phyloP scores from a whole-genome alignment of 2,329 filamentous ascomycete genomes.

The Microcera coccophila region DNA sequence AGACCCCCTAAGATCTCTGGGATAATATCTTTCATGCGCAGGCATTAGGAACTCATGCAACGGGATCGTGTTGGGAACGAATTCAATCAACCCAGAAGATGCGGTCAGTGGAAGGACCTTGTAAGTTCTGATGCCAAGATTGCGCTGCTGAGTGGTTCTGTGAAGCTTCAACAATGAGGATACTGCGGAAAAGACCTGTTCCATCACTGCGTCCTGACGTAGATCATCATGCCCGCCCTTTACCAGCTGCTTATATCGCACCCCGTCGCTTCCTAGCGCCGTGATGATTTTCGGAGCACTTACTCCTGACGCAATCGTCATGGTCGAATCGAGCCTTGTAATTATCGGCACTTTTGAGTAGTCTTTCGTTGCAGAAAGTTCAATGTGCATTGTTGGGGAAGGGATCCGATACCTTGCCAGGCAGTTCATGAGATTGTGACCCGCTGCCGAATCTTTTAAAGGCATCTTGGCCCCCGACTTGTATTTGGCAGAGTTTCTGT shows the following conservation, averaged over 20 bases:
- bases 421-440: conserved; percentile 58
- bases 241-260: conserved; percentile 81
- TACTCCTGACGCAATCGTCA: conserved; percentile 83
- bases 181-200: conserved; percentile 96
- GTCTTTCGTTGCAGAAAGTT: conserved; percentile 66
- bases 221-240: conserved; percentile 96
- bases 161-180: conserved; percentile 85
- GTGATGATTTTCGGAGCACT: conserved; percentile 94
- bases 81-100: conserved; percentile 89
- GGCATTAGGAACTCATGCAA: conserved; percentile 90
- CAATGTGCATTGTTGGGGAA: conserved; percentile 83
- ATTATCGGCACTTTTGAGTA: conserved; percentile 78
- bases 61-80: conserved; percentile 88
- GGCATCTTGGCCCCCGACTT: conserved; percentile 64
- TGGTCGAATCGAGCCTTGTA: conserved; percentile 64
- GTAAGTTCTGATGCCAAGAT: conserved; percentile 89
- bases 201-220: conserved; percentile 97
- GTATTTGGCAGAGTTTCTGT: conserved; percentile 60
- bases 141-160: conserved; percentile 79
- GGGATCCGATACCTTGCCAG: conserved; percentile 68
- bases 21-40: conserved; percentile 82
- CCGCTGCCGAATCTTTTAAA: conserved; percentile 61
- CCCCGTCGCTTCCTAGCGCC: conserved; percentile 71
- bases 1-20: conserved; percentile 72
- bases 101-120: conserved; percentile 89